A percentile compares a stretch with the other conserved stretches of the same genome.
These are phyloP conservation scores for Arxiozyma slooffiae DNA, from an alignment of 1,139 yeast genomes.

Conservation along the genomic window DNA sequence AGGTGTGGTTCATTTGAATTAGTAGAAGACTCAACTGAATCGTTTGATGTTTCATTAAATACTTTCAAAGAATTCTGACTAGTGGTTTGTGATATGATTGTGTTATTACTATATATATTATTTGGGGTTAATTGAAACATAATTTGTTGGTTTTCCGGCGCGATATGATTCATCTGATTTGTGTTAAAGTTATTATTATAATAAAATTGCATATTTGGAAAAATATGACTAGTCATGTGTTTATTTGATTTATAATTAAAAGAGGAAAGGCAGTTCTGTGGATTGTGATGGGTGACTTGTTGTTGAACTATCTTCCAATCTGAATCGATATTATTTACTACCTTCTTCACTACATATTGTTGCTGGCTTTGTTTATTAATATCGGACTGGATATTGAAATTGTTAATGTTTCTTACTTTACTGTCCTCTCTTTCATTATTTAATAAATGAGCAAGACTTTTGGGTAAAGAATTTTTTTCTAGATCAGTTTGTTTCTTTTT, in stretches of 20 bases:
- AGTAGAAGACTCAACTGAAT: background rate
- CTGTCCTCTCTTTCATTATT: slow-evolving; percentile 21
- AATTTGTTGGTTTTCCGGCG: background rate
- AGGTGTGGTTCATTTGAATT: background rate
- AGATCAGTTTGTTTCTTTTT: slow-evolving; percentile 38
- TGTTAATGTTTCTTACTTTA: background rate
- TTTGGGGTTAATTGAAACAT: background rate
- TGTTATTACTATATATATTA: background rate
- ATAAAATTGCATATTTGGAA: background rate
- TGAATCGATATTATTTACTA: slow-evolving; percentile 30
- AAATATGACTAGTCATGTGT: background rate
- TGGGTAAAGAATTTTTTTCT: slow-evolving; percentile 41
- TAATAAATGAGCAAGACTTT: slow-evolving; percentile 39
- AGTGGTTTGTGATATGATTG: background rate
- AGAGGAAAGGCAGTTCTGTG: slow-evolving; percentile 26
- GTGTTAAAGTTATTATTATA: background rate
- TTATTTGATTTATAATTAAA: slow-evolving; percentile 9
- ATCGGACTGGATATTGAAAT: background rate
- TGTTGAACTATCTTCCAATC: slow-evolving; percentile 30
- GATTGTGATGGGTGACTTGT: slow-evolving; percentile 30
- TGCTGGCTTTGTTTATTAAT: background rate
- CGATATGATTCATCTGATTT: background rate
- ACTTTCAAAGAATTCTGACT: background rate
- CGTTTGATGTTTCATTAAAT: background rate
- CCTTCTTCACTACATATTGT: slow-evolving; percentile 27